phyloP scores from a whole-genome alignment of 75 land plant species.

The Selaginella moellendorffii region DNA sequence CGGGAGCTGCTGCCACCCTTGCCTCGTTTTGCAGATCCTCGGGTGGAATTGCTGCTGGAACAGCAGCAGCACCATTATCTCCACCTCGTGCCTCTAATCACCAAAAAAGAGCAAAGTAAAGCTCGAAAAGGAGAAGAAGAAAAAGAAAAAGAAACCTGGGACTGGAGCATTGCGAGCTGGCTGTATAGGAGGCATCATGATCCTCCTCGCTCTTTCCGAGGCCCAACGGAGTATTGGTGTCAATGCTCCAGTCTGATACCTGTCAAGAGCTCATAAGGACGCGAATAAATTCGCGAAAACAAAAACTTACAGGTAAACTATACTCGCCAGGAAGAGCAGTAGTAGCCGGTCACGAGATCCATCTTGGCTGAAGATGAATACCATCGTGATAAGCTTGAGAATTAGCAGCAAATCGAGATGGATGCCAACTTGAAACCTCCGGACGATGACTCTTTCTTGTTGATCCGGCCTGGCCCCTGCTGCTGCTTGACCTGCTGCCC shows the following conservation, averaged over 20 bases:
- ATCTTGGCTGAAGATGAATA: conserved; percentile 90
- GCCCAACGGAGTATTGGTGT: conserved; percentile 71
- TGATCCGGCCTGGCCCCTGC: background rate
- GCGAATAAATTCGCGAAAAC: too few relatives aligned
- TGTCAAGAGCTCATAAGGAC: conserved; percentile 15
- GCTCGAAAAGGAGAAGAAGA: conserved; percentile 21
- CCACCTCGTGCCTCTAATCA: background rate
- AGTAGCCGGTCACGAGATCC: conserved; percentile 72
- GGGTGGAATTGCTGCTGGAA: background rate
- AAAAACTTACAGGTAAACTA: conserved; percentile 92
- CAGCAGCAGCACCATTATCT: background rate
- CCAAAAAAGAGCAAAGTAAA: background rate
- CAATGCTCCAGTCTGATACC: conserved; percentile 91
- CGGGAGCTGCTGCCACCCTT: background rate
- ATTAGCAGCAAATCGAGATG: conserved; percentile 82
- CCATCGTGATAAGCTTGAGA: conserved; percentile 71
- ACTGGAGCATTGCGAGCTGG: too few relatives aligned
- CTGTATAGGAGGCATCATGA: conserved; percentile 58
- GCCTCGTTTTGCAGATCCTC: background rate
- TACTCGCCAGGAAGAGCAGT: conserved; percentile 50
- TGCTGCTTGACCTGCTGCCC: background rate
- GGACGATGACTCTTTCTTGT: conserved; percentile 15
- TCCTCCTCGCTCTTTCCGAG: conserved; percentile 61
- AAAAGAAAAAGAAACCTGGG: too few relatives aligned
- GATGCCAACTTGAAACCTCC: conserved; percentile 83